Base-by-base conservation (phyloP, 1,284 basidiomycete species). In the Ceratobasidium sp. region DNA sequence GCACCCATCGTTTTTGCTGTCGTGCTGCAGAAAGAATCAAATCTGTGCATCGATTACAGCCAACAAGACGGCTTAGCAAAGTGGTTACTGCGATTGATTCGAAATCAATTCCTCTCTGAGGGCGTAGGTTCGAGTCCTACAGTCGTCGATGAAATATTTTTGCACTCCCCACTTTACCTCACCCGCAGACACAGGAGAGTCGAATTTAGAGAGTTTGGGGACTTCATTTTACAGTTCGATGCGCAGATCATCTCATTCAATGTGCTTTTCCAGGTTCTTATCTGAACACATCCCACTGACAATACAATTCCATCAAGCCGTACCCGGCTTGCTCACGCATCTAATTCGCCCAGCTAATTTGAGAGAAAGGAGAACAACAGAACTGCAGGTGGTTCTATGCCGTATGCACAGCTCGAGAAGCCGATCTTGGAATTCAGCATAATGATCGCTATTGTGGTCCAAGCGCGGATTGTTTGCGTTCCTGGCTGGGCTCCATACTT, bases 61-160 rank as follows among this genome's bases (percentile, higher is more conserved):
- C 4, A 32, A 57, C 35, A 72, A 72, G 70, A 62, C 70, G 32
- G 70, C 58, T 72, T 72, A 62, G 70, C 58, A 72, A 72, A 72
- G 70, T 72, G 70, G 70, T 72, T 72, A 62, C 70, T 72, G 70
- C 70, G 58, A 72, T 61, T 72, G 58, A 72, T 72, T 62, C 26
- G 69, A 62, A 75, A 76, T 73, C 64, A 81, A 83, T 87, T 88
- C 85, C 86, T 86, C 86, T 87, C 83, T 84, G 86, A 86, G 85
- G 85, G 87, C 87, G 86, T 84, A 88, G 86, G 87, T 89, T 89
- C 87, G 84, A 88, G 83, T 88, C 88, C 86, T 88, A 86, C 87
- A 87, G 86, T 86, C 86, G 87, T 89, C 87, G 87, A 13, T 8
- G 5, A 6, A 5, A 18, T 52, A 26, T 52, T 26, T 38, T 38